These are phyloP conservation scores for Picea mariana DNA, from an alignment of 83 land plant species.

Conservation along the genomic window DNA sequence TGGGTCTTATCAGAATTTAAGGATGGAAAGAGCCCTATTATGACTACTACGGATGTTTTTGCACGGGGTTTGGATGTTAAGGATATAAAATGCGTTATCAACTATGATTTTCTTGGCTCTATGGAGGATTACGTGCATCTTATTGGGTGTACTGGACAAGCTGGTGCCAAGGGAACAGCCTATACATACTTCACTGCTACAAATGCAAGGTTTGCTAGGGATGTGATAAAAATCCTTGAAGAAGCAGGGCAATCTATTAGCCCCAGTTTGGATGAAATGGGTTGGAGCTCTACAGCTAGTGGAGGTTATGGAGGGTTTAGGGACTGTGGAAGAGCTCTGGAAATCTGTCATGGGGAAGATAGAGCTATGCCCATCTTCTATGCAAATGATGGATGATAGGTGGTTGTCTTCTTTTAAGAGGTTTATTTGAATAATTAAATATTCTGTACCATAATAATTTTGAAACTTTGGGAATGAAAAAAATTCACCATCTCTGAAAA, in stretches of 20 bases:
- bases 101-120: too few species aligned
- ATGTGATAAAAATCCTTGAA: constrained; percentile 70
- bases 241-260: constrained; percentile 91
- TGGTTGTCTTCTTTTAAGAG: not conserved
- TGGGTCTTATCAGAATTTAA: constrained; percentile 59
- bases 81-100: constrained; percentile 93
- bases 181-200: constrained; percentile 95
- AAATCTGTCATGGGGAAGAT: constrained; percentile 4
- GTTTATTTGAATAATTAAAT: not conserved
- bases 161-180: constrained; percentile 96
- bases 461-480: not conserved
- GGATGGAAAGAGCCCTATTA: constrained; percentile 90
- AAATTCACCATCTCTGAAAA: too few species aligned
- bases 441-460: constrained; percentile 1
- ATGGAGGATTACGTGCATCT: too few species aligned
- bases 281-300: constrained; percentile 54
- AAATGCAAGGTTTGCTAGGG: constrained; percentile 94
- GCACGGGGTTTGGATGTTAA: constrained; percentile 99
- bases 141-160: constrained; percentile 92
- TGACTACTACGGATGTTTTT: constrained; percentile 98
- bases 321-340: constrained; percentile 22
- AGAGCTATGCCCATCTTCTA: not conserved
- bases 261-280: constrained; percentile 78
- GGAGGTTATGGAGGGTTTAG: constrained; percentile 38
- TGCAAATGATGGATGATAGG: not conserved